These are phyloP conservation scores for Dentiscutata heterogama DNA, from an alignment of 371 early-diverging fungal species.

Conservation along the genomic window DNA sequence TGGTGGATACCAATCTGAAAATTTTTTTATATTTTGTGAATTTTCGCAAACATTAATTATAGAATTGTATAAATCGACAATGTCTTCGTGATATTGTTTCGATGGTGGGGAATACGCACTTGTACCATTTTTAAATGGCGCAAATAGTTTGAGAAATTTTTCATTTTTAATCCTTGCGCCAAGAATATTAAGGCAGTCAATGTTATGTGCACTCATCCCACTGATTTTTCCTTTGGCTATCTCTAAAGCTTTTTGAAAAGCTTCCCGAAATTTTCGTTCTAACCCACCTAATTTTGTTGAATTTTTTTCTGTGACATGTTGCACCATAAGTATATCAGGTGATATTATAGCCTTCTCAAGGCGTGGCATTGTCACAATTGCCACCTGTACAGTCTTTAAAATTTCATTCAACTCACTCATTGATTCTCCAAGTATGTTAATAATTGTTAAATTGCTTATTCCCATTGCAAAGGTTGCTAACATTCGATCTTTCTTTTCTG, in stretches of 20 bases:
- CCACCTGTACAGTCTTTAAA: constrained; percentile 15
- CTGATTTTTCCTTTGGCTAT: constrained; percentile 23
- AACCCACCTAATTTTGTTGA: background rate
- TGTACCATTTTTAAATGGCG: constrained; percentile 38
- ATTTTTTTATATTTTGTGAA: constrained; percentile 28
- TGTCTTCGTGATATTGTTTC: constrained; percentile 41
- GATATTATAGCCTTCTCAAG: constrained; percentile 36
- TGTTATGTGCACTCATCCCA: constrained; percentile 12
- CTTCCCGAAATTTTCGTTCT: constrained; percentile 21
- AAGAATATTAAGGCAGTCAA: constrained; percentile 21
- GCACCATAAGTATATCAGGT: constrained; percentile 42
- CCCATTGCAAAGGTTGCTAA: too few relatives aligned
- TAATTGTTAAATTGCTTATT: too few relatives aligned
- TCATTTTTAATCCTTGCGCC: constrained; percentile 14
- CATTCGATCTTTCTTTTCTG: too few relatives aligned
- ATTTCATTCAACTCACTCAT: constrained; percentile 18
- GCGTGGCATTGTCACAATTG: constrained; percentile 23
- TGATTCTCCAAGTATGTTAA: too few relatives aligned
- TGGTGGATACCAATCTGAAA: constrained; percentile 22
- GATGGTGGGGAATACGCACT: constrained; percentile 44
- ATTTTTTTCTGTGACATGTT: constrained; percentile 35
- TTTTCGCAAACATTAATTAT: constrained; percentile 28
- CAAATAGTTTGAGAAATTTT: background rate
- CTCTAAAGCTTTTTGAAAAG: constrained; percentile 32
- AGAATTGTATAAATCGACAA: constrained; percentile 23